These are phyloP conservation scores for Cyanophora paradoxa DNA, from an alignment of 78 protist species.

Conservation along the genomic window DNA sequence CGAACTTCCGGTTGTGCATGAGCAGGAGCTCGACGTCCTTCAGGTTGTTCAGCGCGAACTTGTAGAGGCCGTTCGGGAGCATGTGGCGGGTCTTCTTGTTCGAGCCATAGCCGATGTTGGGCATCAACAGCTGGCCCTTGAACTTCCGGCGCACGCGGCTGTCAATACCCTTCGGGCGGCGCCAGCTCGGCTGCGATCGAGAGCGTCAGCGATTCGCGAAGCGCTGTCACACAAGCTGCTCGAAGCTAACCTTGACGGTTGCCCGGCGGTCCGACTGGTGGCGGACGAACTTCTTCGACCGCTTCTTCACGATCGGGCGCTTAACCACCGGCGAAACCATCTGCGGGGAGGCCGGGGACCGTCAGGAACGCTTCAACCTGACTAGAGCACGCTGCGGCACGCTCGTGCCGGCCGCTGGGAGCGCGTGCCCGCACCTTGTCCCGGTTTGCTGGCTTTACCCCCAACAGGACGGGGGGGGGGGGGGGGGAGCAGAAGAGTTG, in stretches of 20 bases:
- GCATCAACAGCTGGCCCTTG: slow-evolving; percentile 70
- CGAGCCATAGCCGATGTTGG: slow-evolving; percentile 92
- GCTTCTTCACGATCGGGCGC: slow-evolving; percentile 82
- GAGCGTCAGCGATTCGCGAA: background rate
- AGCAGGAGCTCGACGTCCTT: slow-evolving; percentile 71
- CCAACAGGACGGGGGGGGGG: too few relatives aligned
- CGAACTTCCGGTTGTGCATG: slow-evolving; percentile 93
- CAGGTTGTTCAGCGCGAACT: slow-evolving; percentile 81
- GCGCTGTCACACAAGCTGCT: background rate
- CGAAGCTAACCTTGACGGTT: background rate
- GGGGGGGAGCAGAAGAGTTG: too few relatives aligned
- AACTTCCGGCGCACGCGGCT: slow-evolving; percentile 85
- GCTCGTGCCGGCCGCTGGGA: too few relatives aligned
- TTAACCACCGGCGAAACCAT: slow-evolving; percentile 54
- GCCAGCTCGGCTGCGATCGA: slow-evolving; percentile 66
- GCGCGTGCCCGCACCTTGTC: too few relatives aligned
- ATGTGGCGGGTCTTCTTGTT: slow-evolving; percentile 58
- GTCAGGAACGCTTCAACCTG: too few relatives aligned
- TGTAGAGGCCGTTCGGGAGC: slow-evolving; percentile 87
- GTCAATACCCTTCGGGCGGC: slow-evolving; percentile 97
- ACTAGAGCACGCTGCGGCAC: too few relatives aligned
- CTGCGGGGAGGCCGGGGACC: too few relatives aligned
- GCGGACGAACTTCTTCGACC: slow-evolving; percentile 78
- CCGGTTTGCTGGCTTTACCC: too few relatives aligned
- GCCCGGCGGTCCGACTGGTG: slow-evolving; percentile 65